Evolutionary conservation across 2,329 filamentous ascomycete species (phyloP).

Genomic region (Neonectria ditissima): DNA sequence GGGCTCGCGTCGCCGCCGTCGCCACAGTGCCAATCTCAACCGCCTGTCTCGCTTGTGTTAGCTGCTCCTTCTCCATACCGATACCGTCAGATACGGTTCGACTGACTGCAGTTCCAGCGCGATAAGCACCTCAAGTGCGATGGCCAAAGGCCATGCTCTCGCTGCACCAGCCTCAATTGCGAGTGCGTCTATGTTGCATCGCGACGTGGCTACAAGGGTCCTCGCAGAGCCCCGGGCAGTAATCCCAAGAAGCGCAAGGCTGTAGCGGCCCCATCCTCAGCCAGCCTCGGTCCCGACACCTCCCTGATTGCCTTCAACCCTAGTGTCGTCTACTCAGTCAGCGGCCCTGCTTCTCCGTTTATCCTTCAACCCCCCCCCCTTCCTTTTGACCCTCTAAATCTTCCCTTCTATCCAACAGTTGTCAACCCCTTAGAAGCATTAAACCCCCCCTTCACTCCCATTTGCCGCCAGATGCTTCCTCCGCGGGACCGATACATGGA

Average conservation of each 20-base stretch:
- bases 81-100: background rate
- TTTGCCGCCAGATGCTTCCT: slow-evolving; percentile 37
- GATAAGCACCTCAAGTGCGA: slow-evolving; percentile 81
- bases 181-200: slow-evolving; percentile 80
- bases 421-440: slow-evolving; percentile 24
- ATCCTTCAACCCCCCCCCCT: background rate
- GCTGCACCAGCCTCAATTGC: slow-evolving; percentile 68
- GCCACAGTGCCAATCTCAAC: background rate
- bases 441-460: slow-evolving; percentile 23
- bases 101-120: slow-evolving; percentile 53
- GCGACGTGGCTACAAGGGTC: slow-evolving; percentile 77
- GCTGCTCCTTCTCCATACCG: background rate
- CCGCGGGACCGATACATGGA: slow-evolving; percentile 65
- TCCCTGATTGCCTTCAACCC: slow-evolving; percentile 1
- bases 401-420: slow-evolving; percentile 50
- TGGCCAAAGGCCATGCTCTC: slow-evolving; percentile 75
- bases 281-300: background rate
- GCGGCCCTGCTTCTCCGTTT: slow-evolving; percentile 35
- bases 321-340: background rate
- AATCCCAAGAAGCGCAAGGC: slow-evolving; percentile 59
- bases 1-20: background rate
- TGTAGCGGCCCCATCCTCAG: slow-evolving; percentile 49
- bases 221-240: slow-evolving; percentile 51
- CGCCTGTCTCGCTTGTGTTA: slow-evolving; percentile 5
- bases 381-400: background rate